Percentiles rank a stretch among this genome's conserved stretches.
These are phyloP conservation scores for Pseudophaeomoniella oleicola DNA, from an alignment of 2,329 filamentous ascomycete species.

Conservation along the genomic window DNA sequence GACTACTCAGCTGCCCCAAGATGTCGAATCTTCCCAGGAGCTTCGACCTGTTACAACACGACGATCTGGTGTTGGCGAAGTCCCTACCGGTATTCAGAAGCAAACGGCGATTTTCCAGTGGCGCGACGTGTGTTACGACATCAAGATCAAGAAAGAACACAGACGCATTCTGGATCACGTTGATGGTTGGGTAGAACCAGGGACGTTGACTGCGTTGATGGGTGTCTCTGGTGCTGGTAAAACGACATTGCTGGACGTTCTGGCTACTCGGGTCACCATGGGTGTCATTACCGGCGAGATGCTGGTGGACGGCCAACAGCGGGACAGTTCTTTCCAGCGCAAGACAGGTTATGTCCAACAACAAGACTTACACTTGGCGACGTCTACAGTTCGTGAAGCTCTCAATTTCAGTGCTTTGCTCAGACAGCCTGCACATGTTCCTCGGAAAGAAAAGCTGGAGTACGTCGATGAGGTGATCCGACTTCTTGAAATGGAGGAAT, in stretches of 20 bases:
- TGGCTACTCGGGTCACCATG: slow-evolving; percentile 76
- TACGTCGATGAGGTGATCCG: slow-evolving; percentile 88
- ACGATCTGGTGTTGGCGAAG: slow-evolving; percentile 8
- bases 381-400: slow-evolving; percentile 76
- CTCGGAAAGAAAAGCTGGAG: slow-evolving; percentile 61
- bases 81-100: slow-evolving; percentile 34
- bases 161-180: slow-evolving; percentile 71
- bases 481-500: slow-evolving; percentile 77
- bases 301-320: slow-evolving; percentile 60
- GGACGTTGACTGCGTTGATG: slow-evolving; percentile 81
- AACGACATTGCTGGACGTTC: slow-evolving; percentile 73
- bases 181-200: slow-evolving; percentile 87
- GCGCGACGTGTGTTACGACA: slow-evolving; percentile 70
- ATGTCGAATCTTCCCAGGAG: not conserved
- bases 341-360: slow-evolving; percentile 89
- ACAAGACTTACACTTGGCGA: slow-evolving; percentile 76
- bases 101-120: slow-evolving; percentile 75
- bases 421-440: slow-evolving; percentile 63
- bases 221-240: slow-evolving; percentile 86
- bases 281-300: slow-evolving; percentile 80
- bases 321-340: slow-evolving; percentile 73
- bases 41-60: no score
- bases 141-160: slow-evolving; percentile 62
- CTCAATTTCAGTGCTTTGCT: slow-evolving; percentile 74
- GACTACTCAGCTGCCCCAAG: slow-evolving; percentile 4